A percentile compares a stretch with the other conserved stretches of the same genome.
These are phyloP conservation scores for Neofusicoccum cordaticola DNA, from an alignment of 2,329 filamentous ascomycete species.

Conservation along the genomic window DNA sequence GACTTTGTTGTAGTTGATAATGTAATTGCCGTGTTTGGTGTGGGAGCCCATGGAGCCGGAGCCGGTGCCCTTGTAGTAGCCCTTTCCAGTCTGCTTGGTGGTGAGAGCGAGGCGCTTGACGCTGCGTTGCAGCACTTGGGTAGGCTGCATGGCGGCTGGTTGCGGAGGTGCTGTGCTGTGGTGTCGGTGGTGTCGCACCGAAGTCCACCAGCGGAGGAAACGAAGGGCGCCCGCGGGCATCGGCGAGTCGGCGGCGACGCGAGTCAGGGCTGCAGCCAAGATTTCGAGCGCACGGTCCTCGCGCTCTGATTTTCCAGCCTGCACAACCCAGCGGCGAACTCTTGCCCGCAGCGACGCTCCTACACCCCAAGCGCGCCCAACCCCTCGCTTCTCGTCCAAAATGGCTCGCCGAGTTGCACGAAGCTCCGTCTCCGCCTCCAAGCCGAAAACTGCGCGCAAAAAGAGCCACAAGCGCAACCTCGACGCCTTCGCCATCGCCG, in stretches of 20 bases:
- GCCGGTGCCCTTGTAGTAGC: constrained; percentile 95
- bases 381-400: constrained; percentile 18
- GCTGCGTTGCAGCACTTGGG: constrained; percentile 63
- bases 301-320: constrained; percentile 10
- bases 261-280: not conserved
- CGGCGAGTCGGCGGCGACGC: constrained; percentile 4
- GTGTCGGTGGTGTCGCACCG: not conserved
- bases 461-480: constrained; percentile 54
- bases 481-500: constrained; percentile 65
- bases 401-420: constrained; percentile 49
- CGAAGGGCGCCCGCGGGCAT: not conserved
- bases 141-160: constrained; percentile 60
- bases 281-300: constrained; percentile 5
- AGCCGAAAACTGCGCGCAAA: constrained; percentile 33
- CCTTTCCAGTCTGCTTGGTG: constrained; percentile 88
- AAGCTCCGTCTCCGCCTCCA: constrained; percentile 31
- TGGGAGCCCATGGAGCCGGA: constrained; percentile 84
- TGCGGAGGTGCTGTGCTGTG: not conserved
- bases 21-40: constrained; percentile 78
- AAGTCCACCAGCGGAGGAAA: not conserved
- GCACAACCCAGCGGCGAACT: not conserved
- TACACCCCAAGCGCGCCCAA: not conserved
- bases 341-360: not conserved
- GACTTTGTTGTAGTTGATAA: constrained; percentile 82
- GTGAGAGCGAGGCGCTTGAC: constrained; percentile 77